Evolutionary conservation across 2,329 filamentous ascomycete genomes (phyloP).

Genomic region (Arthrobotrys musiformis): DNA sequence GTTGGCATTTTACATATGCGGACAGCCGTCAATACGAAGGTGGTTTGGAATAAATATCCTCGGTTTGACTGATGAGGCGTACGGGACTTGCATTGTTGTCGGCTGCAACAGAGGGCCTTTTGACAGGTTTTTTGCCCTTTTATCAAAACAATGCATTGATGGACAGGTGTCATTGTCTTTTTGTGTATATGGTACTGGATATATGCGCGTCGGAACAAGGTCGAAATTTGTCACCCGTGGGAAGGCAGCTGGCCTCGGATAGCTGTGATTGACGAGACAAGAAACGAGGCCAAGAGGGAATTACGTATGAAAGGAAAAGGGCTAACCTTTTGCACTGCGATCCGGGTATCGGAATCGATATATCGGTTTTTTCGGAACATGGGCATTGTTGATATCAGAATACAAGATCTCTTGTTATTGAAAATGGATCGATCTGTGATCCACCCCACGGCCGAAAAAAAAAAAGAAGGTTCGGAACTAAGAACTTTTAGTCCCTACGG

Average conservation of each 20-base stretch:
- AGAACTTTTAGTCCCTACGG: not conserved
- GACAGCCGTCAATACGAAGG: not conserved
- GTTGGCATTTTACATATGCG: slow-evolving; percentile 8
- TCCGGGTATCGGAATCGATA: not conserved
- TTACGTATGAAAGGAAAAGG: not conserved
- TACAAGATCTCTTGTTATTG: not conserved
- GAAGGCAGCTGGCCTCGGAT: too few relatives aligned
- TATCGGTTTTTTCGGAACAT: not conserved
- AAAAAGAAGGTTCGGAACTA: not conserved
- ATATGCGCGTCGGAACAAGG: too few relatives aligned
- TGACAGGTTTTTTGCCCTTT: not conserved
- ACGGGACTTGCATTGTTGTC: not conserved
- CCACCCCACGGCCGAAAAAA: not conserved
- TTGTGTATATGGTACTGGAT: too few relatives aligned
- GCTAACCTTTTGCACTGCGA: too few relatives aligned
- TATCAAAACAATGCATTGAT: not conserved
- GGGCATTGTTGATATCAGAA: not conserved
- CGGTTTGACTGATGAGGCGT: not conserved
- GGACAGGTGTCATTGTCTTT: too few relatives aligned
- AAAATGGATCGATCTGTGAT: not conserved
- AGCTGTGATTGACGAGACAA: too few relatives aligned
- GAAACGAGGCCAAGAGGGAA: too few relatives aligned
- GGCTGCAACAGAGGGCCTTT: not conserved
- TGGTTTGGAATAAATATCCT: not conserved
- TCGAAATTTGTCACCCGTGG: too few relatives aligned